phyloP scores from a whole-genome alignment of 148 eudicot genomes.

The Arbutus unedo region DNA sequence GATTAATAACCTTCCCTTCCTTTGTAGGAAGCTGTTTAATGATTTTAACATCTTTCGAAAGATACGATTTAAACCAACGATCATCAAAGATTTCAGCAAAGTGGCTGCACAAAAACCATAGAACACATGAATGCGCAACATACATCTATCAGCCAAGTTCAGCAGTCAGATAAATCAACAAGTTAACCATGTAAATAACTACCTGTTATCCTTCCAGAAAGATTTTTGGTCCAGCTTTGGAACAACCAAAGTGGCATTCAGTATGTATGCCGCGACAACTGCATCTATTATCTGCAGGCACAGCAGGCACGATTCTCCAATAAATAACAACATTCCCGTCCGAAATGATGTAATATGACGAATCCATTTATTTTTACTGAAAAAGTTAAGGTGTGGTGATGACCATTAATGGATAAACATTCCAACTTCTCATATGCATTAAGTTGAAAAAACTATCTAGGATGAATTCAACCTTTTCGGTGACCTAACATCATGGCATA shows the following conservation, averaged over 20 bases:
- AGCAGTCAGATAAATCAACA: slow-evolving; percentile 11
- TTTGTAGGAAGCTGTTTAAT: slow-evolving; percentile 56
- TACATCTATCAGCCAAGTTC: neutral
- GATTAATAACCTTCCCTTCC: slow-evolving; percentile 42
- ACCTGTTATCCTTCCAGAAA: slow-evolving; percentile 90
- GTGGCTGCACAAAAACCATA: slow-evolving; percentile 45
- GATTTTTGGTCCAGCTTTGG: slow-evolving; percentile 79
- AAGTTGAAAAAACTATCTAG: neutral
- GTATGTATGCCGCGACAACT: slow-evolving; percentile 73
- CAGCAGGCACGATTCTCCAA: slow-evolving; percentile 13
- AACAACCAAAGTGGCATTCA: slow-evolving; percentile 81
- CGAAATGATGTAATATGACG: neutral
- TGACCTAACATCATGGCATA: neutral
- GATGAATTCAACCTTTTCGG: neutral
- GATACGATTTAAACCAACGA: slow-evolving; percentile 61
- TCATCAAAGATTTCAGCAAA: slow-evolving; percentile 74
- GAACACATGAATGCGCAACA: neutral
- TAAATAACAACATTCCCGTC: neutral
- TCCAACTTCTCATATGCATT: neutral
- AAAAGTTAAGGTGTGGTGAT: neutral
- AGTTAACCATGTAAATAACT: slow-evolving; percentile 5
- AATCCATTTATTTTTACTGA: neutral
- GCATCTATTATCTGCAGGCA: slow-evolving; percentile 74
- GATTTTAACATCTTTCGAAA: slow-evolving; percentile 68
- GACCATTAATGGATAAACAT: neutral